phyloP scores from a whole-genome alignment of 495 filamentous ascomycete species.

The Chaetomium tenue region DNA sequence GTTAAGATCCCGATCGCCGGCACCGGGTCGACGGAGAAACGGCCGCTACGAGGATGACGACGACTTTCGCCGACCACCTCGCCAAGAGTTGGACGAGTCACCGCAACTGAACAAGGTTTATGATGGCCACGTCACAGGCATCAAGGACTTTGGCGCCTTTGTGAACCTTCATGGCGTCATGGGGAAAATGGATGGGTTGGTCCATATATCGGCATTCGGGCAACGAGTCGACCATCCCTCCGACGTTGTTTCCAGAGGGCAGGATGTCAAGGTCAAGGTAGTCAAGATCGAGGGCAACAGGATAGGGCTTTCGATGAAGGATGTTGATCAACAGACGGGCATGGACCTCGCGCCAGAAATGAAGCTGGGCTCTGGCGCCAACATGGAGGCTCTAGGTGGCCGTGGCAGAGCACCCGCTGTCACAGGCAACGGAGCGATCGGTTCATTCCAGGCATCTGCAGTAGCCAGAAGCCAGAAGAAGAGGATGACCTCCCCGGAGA shows the following conservation, averaged over 20 bases:
- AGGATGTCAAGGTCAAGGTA: slow-evolving; percentile 91
- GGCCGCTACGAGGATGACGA: slow-evolving; percentile 62
- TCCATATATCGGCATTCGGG: slow-evolving; percentile 94
- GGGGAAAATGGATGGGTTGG: slow-evolving; percentile 88
- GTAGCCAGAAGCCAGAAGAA: slow-evolving; percentile 62
- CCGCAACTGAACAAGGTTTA: slow-evolving; percentile 87
- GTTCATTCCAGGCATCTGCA: slow-evolving; percentile 40
- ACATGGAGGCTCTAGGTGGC: slow-evolving; percentile 77
- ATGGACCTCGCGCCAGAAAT: slow-evolving; percentile 78
- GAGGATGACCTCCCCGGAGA: slow-evolving; percentile 89
- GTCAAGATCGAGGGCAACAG: slow-evolving; percentile 75
- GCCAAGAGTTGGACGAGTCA: slow-evolving; percentile 72
- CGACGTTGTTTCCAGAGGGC: slow-evolving; percentile 76
- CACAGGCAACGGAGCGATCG: slow-evolving; percentile 21
- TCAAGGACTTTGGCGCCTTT: slow-evolving; percentile 95
- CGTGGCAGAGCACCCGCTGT: slow-evolving; percentile 55
- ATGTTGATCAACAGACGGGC: slow-evolving; percentile 89
- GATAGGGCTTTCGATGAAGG: slow-evolving; percentile 93
- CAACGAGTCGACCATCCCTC: slow-evolving; percentile 87
- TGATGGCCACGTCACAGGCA: slow-evolving; percentile 79
- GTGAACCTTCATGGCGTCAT: slow-evolving; percentile 85
- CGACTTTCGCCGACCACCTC: slow-evolving; percentile 69
- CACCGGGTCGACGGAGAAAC: slow-evolving; percentile 47
- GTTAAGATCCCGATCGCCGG: slow-evolving; percentile 57
- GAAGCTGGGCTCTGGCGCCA: slow-evolving; percentile 85